These are phyloP conservation scores for Aspergillus viridinutans DNA, from an alignment of 2,329 filamentous ascomycete genomes.

Conservation along the genomic window DNA sequence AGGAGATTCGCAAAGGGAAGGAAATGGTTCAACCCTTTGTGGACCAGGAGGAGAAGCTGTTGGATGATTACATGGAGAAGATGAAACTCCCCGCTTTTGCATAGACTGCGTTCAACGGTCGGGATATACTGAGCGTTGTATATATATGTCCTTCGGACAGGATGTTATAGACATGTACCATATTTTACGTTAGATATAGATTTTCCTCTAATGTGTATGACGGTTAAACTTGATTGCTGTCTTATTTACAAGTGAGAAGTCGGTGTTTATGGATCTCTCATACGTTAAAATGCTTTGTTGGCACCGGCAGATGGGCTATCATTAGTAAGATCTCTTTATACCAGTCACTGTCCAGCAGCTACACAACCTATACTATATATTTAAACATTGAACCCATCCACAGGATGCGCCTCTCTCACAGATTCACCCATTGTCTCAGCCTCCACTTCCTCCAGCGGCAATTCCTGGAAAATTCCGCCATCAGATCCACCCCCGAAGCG, in stretches of 20 bases:
- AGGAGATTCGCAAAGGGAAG: slow-evolving; percentile 50
- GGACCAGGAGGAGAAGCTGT: slow-evolving; percentile 14
- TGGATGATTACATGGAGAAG: slow-evolving; percentile 15
- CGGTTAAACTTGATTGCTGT: too few species aligned
- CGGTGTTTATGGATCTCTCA: too few species aligned
- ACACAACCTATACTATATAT: neutral
- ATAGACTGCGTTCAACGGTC: neutral
- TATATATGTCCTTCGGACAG: neutral
- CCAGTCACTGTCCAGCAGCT: neutral
- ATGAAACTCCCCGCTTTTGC: slow-evolving; percentile 12
- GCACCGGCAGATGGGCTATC: too few species aligned
- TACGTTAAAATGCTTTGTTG: too few species aligned
- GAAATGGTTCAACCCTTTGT: slow-evolving; percentile 41
- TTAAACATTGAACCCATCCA: neutral
- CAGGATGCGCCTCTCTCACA: neutral
- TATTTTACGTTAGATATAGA: neutral
- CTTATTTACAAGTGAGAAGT: too few species aligned
- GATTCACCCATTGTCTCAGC: neutral
- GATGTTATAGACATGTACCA: neutral
- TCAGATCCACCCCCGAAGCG: neutral
- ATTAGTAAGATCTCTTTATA: neutral
- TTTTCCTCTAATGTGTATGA: neutral
- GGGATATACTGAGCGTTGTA: neutral
- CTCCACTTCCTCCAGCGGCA: neutral
- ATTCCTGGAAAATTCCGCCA: neutral